These are phyloP conservation scores for Patellifolia procumbens DNA, from an alignment of 179 eudicot species.

Conservation along the genomic window DNA sequence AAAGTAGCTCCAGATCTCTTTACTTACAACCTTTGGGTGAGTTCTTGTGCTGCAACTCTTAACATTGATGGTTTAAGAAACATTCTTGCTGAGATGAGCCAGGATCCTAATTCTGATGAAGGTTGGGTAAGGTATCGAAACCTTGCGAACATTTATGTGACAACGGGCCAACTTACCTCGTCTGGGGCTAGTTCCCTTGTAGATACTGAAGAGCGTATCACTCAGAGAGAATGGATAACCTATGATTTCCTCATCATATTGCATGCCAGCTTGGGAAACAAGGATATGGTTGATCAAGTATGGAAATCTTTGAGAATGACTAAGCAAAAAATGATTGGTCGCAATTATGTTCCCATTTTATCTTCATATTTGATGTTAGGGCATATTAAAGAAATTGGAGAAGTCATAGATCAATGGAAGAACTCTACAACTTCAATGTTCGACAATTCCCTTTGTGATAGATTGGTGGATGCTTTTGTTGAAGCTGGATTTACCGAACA, in stretches of 20 bases:
- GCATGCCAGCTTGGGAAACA: conserved; percentile 72
- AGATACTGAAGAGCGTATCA: conserved; percentile 53
- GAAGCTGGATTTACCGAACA: conserved; percentile 62
- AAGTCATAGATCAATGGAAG: conserved; percentile 79
- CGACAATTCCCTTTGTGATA: conserved; percentile 49
- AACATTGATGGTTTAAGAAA: conserved; percentile 56
- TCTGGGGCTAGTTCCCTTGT: conserved; percentile 46
- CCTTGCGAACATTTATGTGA: conserved; percentile 62
- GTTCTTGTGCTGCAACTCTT: conserved; percentile 79
- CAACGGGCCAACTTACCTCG: conserved; percentile 49
- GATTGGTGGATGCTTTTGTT: conserved; percentile 53
- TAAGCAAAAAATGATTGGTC: conserved; percentile 69
- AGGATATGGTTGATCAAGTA: conserved; percentile 67
- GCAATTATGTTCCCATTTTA: conserved; percentile 67
- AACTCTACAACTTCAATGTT: conserved; percentile 53
- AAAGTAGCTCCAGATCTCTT: conserved; percentile 72
- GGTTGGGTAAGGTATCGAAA: conserved; percentile 65
- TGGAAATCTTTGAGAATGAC: conserved; percentile 91
- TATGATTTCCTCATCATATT: conserved; percentile 81
- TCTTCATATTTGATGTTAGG: conserved; percentile 85
- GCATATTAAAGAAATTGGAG: conserved; percentile 59
- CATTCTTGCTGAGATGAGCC: conserved; percentile 68
- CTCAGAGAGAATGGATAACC: conserved; percentile 78
- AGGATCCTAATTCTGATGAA: conserved; percentile 48
- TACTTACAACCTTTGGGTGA: conserved; percentile 87